Evolutionary conservation across 129 eudicot genomes (phyloP).

Genomic region (Scalesia atractyloides): DNA sequence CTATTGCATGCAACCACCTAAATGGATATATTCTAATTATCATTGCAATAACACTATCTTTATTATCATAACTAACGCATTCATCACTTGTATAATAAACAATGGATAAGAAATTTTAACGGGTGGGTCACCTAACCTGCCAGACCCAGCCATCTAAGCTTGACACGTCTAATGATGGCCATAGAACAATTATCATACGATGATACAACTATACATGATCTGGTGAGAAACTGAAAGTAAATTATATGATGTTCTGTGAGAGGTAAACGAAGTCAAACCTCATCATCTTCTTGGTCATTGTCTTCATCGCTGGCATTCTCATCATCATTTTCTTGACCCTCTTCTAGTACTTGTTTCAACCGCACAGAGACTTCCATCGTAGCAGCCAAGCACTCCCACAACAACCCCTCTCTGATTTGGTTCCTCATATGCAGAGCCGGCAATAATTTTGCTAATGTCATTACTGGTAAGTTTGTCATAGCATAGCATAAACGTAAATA

Average conservation of each 20-base stretch:
- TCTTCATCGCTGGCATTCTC: constrained; percentile 37
- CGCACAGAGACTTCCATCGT: constrained; percentile 60
- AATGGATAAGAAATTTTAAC: not conserved
- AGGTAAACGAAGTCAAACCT: constrained; percentile 29
- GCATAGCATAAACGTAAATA: not conserved
- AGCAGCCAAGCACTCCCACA: constrained; percentile 59
- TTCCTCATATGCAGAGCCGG: constrained; percentile 41
- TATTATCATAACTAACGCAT: not conserved
- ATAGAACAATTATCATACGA: constrained; percentile 5
- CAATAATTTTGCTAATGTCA: constrained; percentile 50
- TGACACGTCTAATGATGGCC: constrained; percentile 9
- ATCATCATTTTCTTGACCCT: constrained; percentile 45
- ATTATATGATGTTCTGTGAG: not conserved
- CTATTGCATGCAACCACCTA: constrained; percentile 11
- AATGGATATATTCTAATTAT: not conserved
- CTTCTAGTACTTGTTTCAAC: constrained; percentile 56
- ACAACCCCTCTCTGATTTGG: constrained; percentile 31
- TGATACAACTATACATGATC: constrained; percentile 6
- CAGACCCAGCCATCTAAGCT: not conserved
- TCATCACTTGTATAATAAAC: not conserved
- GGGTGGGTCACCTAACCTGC: not conserved
- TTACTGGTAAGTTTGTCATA: constrained; percentile 37
- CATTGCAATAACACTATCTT: not conserved
- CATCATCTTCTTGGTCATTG: constrained; percentile 37
- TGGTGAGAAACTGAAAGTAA: not conserved